These are phyloP conservation scores for Picea sitchensis DNA, from an alignment of 75 land plant genomes.

Conservation along the genomic window DNA sequence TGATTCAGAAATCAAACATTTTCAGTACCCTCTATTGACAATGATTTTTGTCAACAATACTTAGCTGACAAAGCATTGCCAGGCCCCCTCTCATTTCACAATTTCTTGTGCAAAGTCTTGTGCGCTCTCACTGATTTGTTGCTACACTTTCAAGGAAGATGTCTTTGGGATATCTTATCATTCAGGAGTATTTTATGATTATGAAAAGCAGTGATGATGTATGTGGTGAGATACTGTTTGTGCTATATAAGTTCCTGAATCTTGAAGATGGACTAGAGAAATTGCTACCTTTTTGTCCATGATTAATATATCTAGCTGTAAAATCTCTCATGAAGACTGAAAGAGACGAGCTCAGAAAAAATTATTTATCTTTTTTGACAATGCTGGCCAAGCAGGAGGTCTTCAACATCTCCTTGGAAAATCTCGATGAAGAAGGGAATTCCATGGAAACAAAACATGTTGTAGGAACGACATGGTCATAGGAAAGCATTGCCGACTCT, in stretches of 20 bases:
- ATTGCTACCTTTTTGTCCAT: conserved; percentile 29
- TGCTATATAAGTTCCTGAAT: conserved; percentile 63
- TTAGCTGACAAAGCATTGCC: no score
- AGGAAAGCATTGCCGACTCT: conserved; percentile 9
- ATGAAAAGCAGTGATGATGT: conserved; percentile 62
- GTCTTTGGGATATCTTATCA: no score
- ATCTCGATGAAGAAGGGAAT: neutral
- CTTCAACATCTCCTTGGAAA: conserved; percentile 31
- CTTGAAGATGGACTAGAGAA: conserved; percentile 40
- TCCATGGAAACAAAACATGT: conserved; percentile 15
- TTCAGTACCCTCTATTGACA: no score
- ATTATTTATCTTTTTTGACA: conserved; percentile 50
- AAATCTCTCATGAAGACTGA: conserved; percentile 67
- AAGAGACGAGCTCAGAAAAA: conserved; percentile 73
- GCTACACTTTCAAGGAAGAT: no score
- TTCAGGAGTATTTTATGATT: no score
- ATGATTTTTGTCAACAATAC: no score
- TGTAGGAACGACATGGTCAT: conserved; percentile 12
- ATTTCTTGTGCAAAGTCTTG: no score
- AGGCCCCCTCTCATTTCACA: no score
- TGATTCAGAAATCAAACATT: no score
- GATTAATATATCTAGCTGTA: conserved; percentile 45
- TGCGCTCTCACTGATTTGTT: no score
- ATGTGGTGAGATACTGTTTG: conserved; percentile 78
- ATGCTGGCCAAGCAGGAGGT: conserved; percentile 49